A percentile compares a stretch with the other conserved stretches of the same genome.
Conservation (phyloP, 139 green algal species). For the Tetradesmus obliquus region DNA sequence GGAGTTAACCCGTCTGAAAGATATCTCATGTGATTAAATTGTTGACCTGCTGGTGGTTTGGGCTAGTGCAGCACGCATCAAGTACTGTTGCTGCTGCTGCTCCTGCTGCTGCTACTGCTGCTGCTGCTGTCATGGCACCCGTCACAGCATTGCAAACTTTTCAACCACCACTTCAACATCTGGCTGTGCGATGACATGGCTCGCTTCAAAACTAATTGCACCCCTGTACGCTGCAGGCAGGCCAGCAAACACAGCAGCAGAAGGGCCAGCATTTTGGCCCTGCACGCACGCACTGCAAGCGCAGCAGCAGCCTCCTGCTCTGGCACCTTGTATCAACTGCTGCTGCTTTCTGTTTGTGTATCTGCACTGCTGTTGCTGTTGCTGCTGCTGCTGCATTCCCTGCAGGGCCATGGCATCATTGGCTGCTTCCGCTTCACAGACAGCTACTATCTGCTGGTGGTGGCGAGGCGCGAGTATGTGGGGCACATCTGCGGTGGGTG, state of each 20-base stretch:
- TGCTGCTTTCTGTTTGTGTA: not conserved
- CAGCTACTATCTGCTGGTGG: slow-evolving; percentile 92
- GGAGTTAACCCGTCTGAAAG: not conserved
- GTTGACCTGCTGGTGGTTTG: too few species aligned
- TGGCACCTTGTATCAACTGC: too few species aligned
- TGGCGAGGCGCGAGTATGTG: slow-evolving; percentile 76
- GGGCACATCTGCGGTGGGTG: slow-evolving; percentile 79
- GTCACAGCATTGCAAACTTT: not conserved
- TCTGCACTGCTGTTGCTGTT: not conserved
- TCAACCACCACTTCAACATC: too few species aligned
- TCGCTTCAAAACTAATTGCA: too few species aligned
- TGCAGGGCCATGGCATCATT: slow-evolving; percentile 81
- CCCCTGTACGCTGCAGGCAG: too few species aligned
- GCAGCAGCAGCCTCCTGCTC: too few species aligned
- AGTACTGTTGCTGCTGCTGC: not conserved
- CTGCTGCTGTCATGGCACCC: not conserved
- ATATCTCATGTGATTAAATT: not conserved
- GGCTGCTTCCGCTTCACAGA: slow-evolving; percentile 87
- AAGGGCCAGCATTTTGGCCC: too few species aligned
- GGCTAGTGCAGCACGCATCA: not conserved
- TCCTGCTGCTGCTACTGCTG: not conserved
- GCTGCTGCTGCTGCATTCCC: not conserved
- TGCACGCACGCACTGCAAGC: too few species aligned
- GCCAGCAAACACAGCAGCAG: too few species aligned
- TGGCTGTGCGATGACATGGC: too few species aligned